A percentile compares a stretch with the other conserved stretches of the same genome.
Conservation (phyloP, 768 basidiomycete species). For the Kwoniella botswanensis region DNA sequence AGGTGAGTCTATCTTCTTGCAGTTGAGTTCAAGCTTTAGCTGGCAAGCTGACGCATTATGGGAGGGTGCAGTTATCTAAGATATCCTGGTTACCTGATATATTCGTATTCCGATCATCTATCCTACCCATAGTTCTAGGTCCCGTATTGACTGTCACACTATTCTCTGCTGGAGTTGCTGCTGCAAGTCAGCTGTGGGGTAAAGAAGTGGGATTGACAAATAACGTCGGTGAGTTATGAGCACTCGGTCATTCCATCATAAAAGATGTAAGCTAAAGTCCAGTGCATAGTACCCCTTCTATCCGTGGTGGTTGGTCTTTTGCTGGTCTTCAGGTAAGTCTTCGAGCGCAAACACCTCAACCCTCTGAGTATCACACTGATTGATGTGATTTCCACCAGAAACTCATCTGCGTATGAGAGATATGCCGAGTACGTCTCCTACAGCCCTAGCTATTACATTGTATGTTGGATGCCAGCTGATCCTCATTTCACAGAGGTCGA, state of each 20-base stretch:
- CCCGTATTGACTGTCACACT: slow-evolving; percentile 84
- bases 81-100: slow-evolving; percentile 86
- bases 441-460: no score
- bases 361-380: not conserved
- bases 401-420: slow-evolving; percentile 46
- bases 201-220: slow-evolving; percentile 72
- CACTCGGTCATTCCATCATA: not conserved
- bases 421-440: slow-evolving; percentile 61
- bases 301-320: slow-evolving; percentile 92
- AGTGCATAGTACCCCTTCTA: slow-evolving; percentile 69
- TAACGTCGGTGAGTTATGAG: slow-evolving; percentile 63
- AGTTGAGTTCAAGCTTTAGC: not conserved
- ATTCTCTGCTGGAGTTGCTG: slow-evolving; percentile 64
- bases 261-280: no score
- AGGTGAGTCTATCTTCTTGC: slow-evolving; percentile 29
- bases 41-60: not conserved
- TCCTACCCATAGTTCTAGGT: slow-evolving; percentile 73
- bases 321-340: slow-evolving; percentile 59
- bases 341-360: not conserved
- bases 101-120: slow-evolving; percentile 78
- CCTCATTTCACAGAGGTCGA: slow-evolving; percentile 72
- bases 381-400: slow-evolving; percentile 14
- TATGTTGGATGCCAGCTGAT: no score
- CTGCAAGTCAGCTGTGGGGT: slow-evolving; percentile 60
- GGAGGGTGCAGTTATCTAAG: slow-evolving; percentile 40